Evolutionary conservation across 176 grass and related monocot genomes (phyloP).

Genomic region (Musa itinerans): DNA sequence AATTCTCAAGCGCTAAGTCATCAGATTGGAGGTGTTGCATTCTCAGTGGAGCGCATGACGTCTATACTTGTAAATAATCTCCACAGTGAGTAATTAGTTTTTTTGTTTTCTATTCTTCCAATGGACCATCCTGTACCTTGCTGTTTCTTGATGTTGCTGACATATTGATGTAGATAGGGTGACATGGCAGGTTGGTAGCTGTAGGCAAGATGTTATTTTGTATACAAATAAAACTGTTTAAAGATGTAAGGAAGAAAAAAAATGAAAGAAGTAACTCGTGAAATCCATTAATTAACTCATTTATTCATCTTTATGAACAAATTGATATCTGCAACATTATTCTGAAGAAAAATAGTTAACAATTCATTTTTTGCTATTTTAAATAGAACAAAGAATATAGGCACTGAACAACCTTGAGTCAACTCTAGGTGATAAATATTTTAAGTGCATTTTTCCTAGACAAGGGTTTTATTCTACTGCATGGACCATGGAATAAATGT

Average conservation of each 20-base stretch:
- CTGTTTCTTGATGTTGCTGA: neutral
- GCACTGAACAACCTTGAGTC: neutral
- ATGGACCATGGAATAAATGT: too few species aligned
- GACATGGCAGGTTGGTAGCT: neutral
- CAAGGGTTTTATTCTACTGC: too few species aligned
- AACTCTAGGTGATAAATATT: too few species aligned
- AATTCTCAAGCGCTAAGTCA: conserved; percentile 51
- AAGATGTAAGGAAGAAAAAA: too few species aligned
- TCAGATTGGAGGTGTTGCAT: conserved; percentile 68
- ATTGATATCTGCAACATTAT: too few species aligned
- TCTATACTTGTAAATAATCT: conserved; percentile 92
- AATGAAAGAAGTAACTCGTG: too few species aligned
- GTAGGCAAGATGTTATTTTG: neutral
- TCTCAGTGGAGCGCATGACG: conserved; percentile 87
- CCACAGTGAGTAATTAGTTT: conserved; percentile 37
- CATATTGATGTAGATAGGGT: neutral
- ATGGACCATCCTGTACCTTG: neutral
- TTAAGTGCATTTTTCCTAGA: too few species aligned
- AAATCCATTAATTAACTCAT: too few species aligned
- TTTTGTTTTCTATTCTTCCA: neutral
- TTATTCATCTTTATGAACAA: too few species aligned
- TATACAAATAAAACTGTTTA: too few species aligned
- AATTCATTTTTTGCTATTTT: neutral
- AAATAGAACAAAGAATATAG: neutral
- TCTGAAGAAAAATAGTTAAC: neutral